Percentiles rank a stretch among this genome's conserved stretches.
Conservation (phyloP, 2,329 filamentous ascomycete genomes). For the Colletotrichum somersetense region DNA sequence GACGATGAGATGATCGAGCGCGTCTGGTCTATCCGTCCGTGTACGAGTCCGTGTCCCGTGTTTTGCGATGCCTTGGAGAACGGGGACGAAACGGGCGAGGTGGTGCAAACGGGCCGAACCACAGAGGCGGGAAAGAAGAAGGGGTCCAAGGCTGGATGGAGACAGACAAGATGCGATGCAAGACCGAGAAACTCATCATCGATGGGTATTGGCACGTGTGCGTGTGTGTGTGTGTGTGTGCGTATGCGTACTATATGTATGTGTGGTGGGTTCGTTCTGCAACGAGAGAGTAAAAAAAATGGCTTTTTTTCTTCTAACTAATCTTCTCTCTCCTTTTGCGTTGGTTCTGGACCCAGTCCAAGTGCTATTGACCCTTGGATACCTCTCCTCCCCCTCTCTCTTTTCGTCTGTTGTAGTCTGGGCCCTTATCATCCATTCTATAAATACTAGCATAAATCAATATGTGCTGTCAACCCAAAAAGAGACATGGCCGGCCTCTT, state of each 20-base stretch:
- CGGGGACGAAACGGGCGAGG: not conserved
- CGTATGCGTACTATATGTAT: not conserved
- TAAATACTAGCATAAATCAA: not conserved
- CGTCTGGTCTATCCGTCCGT: no score
- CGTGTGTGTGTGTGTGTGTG: not conserved
- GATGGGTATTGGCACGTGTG: not conserved
- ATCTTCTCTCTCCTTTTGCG: not conserved
- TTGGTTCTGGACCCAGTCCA: not conserved
- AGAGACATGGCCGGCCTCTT: not conserved
- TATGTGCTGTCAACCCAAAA: not conserved
- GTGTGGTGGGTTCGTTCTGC: slow-evolving; percentile 3
- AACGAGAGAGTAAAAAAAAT: not conserved
- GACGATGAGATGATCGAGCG: not conserved
- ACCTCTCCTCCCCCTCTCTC: not conserved
- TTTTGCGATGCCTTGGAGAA: not conserved
- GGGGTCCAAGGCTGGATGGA: not conserved
- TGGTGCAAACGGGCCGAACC: not conserved
- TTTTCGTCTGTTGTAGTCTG: not conserved
- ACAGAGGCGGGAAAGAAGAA: not conserved
- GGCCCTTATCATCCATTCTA: not conserved
- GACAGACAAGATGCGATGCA: not conserved
- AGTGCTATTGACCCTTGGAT: not conserved
- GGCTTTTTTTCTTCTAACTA: not conserved
- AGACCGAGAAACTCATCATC: no score
- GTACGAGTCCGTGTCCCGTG: no score